Evolutionary conservation across 1,139 yeast species (phyloP).

Genomic region (Pneumocystis murina): DNA sequence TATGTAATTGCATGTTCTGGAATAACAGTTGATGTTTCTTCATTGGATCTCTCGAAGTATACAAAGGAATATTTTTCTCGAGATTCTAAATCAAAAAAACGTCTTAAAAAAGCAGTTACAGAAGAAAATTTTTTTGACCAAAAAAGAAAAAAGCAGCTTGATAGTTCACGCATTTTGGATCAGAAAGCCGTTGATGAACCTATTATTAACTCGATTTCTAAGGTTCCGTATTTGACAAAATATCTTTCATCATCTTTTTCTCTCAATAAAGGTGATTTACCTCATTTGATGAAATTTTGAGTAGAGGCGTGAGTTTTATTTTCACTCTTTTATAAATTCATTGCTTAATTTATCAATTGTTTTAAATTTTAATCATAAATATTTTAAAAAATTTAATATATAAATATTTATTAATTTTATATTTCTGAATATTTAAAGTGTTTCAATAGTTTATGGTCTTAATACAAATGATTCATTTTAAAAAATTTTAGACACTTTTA

Average conservation of each 20-base stretch:
- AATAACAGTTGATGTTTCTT: conserved; percentile 52
- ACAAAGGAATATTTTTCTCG: conserved; percentile 94
- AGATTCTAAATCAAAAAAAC: conserved; percentile 49
- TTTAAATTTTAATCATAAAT: background rate
- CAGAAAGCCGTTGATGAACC: conserved; percentile 95
- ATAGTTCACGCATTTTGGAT: conserved; percentile 94
- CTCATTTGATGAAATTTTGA: conserved; percentile 95
- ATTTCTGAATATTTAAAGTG: no score
- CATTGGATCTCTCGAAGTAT: conserved; percentile 83
- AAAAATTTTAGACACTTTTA: no score
- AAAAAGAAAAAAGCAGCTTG: conserved; percentile 64
- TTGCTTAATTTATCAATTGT: background rate
- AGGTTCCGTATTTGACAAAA: conserved; percentile 95
- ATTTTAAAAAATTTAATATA: no score
- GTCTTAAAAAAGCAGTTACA: conserved; percentile 40
- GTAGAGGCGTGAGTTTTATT: no score
- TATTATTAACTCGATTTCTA: conserved; percentile 84
- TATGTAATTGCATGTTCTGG: conserved; percentile 99
- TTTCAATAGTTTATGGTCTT: no score
- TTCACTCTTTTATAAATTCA: no score
- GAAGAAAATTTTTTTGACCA: conserved; percentile 95
- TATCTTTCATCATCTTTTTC: conserved; percentile 95
- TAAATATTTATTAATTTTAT: no score
- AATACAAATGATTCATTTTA: no score
- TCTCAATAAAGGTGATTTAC: conserved; percentile 96